These are phyloP conservation scores for Phytophthora cactorum DNA, from an alignment of 352 stramenopile genomes.

Conservation along the genomic window DNA sequence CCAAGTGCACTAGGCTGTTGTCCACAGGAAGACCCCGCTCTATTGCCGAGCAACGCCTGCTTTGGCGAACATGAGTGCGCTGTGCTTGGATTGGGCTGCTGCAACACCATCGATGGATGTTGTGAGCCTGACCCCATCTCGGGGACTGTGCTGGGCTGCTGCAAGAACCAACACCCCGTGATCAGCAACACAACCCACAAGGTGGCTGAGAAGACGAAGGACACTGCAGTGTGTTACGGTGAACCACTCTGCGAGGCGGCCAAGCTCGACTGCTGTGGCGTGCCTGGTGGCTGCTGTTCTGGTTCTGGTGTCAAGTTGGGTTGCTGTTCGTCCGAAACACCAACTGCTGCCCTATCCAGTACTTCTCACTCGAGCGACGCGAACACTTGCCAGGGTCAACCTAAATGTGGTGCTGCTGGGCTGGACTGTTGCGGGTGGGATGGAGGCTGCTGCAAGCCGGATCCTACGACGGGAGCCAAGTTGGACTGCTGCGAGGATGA, in stretches of 20 bases:
- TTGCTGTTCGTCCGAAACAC: constrained; percentile 42
- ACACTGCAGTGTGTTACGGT: constrained; percentile 39
- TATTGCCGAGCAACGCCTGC: constrained; percentile 62
- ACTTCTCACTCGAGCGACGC: constrained; percentile 14
- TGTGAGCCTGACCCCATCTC: constrained; percentile 61
- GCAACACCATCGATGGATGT: constrained; percentile 75
- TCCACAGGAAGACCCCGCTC: constrained; percentile 45
- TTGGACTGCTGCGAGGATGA: constrained; percentile 51
- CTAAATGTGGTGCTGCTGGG: constrained; percentile 44
- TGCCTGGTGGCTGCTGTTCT: constrained; percentile 53
- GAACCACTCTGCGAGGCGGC: constrained; percentile 50
- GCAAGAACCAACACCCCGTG: constrained; percentile 59
- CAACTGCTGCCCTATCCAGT: constrained; percentile 1
- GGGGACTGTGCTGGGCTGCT: constrained; percentile 62
- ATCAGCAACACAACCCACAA: constrained; percentile 41
- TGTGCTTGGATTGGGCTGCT: constrained; percentile 63
- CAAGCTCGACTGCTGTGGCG: constrained; percentile 53
- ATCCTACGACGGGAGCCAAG: constrained; percentile 33
- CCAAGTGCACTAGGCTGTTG: constrained; percentile 71
- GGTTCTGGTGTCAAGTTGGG: constrained; percentile 40
- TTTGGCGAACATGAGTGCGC: constrained; percentile 72
- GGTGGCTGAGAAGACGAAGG: constrained; percentile 16
- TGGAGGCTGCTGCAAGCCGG: constrained; percentile 51
- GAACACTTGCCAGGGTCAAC: constrained; percentile 46
- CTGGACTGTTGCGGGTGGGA: constrained; percentile 54